Conservation (phyloP, 441 rosid species). For the Geranium incanum region DNA sequence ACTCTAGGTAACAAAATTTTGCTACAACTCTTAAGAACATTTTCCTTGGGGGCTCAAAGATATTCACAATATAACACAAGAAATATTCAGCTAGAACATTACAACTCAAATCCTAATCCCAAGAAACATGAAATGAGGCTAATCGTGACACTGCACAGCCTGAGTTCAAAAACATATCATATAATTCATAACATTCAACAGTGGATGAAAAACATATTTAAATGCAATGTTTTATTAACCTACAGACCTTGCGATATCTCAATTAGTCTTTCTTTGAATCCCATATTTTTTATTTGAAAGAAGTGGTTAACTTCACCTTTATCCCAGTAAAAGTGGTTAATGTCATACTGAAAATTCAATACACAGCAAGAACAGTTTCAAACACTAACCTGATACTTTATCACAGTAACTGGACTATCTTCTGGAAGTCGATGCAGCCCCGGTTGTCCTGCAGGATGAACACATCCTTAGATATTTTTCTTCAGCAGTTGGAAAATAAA, state of each 20-base stretch:
- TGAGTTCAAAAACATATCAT: neutral
- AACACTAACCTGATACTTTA: neutral
- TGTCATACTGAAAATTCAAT: neutral
- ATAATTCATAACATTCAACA: neutral
- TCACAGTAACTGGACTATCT: slow-evolving; percentile 28
- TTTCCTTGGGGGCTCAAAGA: neutral
- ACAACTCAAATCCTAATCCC: neutral
- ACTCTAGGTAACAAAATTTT: neutral
- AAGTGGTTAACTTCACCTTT: neutral
- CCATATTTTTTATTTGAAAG: neutral
- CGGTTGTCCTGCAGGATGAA: slow-evolving; percentile 36
- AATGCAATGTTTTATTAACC: neutral
- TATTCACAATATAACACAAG: neutral
- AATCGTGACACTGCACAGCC: neutral
- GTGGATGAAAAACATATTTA: neutral
- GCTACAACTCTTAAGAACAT: neutral
- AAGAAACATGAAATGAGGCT: too few relatives aligned
- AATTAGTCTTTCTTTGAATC: too few relatives aligned
- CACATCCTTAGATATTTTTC: slow-evolving; percentile 3
- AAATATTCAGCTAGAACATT: neutral
- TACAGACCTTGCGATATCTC: neutral
- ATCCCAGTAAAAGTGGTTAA: neutral
- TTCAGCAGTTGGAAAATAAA: neutral
- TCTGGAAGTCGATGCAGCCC: slow-evolving; percentile 33
- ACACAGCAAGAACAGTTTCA: neutral